phyloP scores from a whole-genome alignment of 83 land plant genomes.

The Isoetes engelmannii region DNA sequence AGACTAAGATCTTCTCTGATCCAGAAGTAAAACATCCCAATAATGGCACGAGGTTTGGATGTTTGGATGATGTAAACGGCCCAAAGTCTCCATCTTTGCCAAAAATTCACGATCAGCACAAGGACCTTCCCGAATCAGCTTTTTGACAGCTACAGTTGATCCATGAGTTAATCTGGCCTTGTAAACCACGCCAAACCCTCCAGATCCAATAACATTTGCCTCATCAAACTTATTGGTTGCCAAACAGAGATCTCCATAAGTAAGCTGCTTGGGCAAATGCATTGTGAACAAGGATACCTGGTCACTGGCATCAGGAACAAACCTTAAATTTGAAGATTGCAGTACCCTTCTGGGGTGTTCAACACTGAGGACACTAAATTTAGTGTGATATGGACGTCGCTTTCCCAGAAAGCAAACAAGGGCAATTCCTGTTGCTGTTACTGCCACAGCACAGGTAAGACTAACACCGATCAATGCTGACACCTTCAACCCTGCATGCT shows the following conservation, averaged over 20 bases:
- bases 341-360: too few species aligned
- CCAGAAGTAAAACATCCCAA: constrained; percentile 5
- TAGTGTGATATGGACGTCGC: background rate
- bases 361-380: too few species aligned
- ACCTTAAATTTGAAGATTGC: too few species aligned
- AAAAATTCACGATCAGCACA: constrained; percentile 7
- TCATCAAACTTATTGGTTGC: constrained; percentile 14
- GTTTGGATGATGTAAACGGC: constrained; percentile 6
- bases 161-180: constrained; percentile 19
- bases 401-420: background rate
- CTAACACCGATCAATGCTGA: background rate
- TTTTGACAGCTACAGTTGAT: constrained; percentile 11
- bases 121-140: constrained; percentile 3
- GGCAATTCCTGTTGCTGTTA: background rate
- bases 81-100: constrained; percentile 15
- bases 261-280: background rate
- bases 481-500: background rate
- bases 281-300: background rate
- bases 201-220: background rate
- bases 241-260: constrained; percentile 6
- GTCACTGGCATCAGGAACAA: background rate
- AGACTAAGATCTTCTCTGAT: constrained; percentile 9
- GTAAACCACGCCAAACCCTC: constrained; percentile 14
- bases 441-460: background rate
- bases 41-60: constrained; percentile 11